Conservation (phyloP, 176 grass and related monocot genomes). For the Paspalum notatum region DNA sequence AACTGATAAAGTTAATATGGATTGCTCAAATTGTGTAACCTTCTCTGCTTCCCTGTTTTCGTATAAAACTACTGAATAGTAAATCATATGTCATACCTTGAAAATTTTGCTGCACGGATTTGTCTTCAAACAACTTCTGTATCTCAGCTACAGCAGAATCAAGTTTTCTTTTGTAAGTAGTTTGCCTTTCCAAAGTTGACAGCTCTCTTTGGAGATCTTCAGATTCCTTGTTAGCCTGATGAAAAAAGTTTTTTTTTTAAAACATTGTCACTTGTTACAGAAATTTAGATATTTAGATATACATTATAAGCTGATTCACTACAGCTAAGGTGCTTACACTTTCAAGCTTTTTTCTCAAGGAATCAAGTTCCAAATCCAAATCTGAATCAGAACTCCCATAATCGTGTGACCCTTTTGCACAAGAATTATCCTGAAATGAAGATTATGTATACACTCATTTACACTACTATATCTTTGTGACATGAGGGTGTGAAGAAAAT, state of each 20-base stretch:
- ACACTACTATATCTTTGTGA: not conserved
- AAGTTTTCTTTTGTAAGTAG: slow-evolving; percentile 35
- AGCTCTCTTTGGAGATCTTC: slow-evolving; percentile 51
- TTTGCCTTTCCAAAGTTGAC: slow-evolving; percentile 50
- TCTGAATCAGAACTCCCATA: slow-evolving; percentile 26
- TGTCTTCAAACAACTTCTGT: slow-evolving; percentile 47
- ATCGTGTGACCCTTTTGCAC: slow-evolving; percentile 11
- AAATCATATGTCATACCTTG: slow-evolving; percentile 45
- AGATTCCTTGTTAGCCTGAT: slow-evolving; percentile 59
- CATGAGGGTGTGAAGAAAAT: slow-evolving; percentile 22
- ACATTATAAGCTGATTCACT: slow-evolving; percentile 22
- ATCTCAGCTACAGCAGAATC: slow-evolving; percentile 51
- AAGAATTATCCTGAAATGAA: slow-evolving; percentile 49
- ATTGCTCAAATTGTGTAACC: not conserved
- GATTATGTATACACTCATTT: slow-evolving; percentile 5
- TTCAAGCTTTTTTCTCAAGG: slow-evolving; percentile 43
- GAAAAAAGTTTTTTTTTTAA: not conserved
- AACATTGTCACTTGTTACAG: slow-evolving; percentile 12
- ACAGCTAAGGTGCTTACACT: slow-evolving; percentile 37
- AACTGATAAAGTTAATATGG: not conserved
- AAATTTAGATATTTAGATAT: not conserved
- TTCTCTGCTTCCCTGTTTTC: not conserved
- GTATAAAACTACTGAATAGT: slow-evolving; percentile 14
- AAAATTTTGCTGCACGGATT: slow-evolving; percentile 44
- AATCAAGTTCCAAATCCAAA: slow-evolving; percentile 50